Conservation (phyloP, 2,329 filamentous ascomycete genomes). For the Sordariomycetes sp. region DNA sequence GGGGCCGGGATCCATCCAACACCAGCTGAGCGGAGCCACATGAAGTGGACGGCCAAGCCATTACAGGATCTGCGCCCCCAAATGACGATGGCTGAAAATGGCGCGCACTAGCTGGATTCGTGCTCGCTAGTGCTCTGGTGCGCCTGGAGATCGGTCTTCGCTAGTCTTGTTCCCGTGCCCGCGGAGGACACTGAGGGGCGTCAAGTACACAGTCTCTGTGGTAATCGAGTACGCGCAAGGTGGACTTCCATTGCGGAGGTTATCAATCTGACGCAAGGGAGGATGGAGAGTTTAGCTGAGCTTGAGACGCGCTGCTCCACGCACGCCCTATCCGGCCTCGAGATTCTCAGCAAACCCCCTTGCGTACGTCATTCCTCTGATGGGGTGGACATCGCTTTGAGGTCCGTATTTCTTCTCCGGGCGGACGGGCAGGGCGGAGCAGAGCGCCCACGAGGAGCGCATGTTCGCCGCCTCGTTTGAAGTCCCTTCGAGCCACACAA, state of each 20-base stretch:
- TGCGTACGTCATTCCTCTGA: neutral
- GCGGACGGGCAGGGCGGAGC: neutral
- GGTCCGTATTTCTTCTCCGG: neutral
- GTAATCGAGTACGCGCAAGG: neutral
- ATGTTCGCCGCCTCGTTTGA: too few species aligned
- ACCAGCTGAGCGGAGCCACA: too few species aligned
- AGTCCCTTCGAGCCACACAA: too few species aligned
- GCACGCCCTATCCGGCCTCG: neutral
- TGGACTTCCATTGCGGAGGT: too few species aligned
- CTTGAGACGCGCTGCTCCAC: neutral
- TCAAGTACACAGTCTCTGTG: neutral
- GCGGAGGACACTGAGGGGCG: neutral
- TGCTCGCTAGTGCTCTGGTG: neutral
- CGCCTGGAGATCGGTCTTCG: neutral
- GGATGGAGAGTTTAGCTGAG: too few species aligned
- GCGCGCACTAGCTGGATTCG: neutral
- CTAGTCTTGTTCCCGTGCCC: neutral
- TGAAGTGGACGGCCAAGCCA: too few species aligned
- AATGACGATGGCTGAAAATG: neutral
- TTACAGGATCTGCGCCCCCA: neutral
- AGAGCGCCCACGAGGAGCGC: too few species aligned
- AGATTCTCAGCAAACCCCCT: neutral
- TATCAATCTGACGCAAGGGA: too few species aligned
- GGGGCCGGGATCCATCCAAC: neutral
- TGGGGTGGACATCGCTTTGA: neutral